These are phyloP conservation scores for Mycena citricolor DNA, from an alignment of 1,284 basidiomycete genomes.

Conservation along the genomic window DNA sequence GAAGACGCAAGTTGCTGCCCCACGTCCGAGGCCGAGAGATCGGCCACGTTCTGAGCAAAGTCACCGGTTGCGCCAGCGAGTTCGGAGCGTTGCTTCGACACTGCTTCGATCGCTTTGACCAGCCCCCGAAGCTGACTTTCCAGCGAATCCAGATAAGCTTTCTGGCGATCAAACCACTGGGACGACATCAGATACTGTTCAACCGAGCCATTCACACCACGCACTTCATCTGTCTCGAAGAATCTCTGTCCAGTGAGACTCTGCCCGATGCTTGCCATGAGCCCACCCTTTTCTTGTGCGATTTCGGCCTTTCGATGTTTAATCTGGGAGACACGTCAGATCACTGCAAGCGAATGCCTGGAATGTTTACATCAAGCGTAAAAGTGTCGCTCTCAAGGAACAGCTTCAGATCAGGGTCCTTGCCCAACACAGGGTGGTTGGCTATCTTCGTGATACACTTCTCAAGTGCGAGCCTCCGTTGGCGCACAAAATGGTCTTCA, in stretches of 20 bases:
- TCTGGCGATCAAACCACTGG: slow-evolving; percentile 92
- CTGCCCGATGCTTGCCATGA: slow-evolving; percentile 80
- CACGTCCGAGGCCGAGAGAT: slow-evolving; percentile 74
- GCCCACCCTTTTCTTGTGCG: slow-evolving; percentile 71
- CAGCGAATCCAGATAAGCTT: slow-evolving; percentile 82
- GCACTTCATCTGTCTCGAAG: slow-evolving; percentile 89
- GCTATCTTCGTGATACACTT: slow-evolving; percentile 88
- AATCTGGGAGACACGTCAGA: slow-evolving; percentile 51
- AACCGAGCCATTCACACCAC: not conserved
- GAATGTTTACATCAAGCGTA: slow-evolving; percentile 61
- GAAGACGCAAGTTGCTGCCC: slow-evolving; percentile 71
- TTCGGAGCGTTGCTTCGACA: slow-evolving; percentile 80
- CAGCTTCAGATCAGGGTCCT: slow-evolving; percentile 80
- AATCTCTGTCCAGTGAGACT: slow-evolving; percentile 82
- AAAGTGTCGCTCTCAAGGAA: slow-evolving; percentile 91
- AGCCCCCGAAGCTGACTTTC: slow-evolving; percentile 87
- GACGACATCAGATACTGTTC: slow-evolving; percentile 8
- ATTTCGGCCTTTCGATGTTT: slow-evolving; percentile 82
- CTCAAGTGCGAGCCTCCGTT: slow-evolving; percentile 81
- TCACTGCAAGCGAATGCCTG: slow-evolving; percentile 4
- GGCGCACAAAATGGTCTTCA: slow-evolving; percentile 84
- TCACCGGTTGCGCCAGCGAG: slow-evolving; percentile 67
- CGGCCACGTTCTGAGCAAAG: slow-evolving; percentile 66
- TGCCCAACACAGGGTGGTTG: slow-evolving; percentile 82
- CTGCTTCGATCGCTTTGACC: slow-evolving; percentile 81